A percentile compares a stretch with the other conserved stretches of the same genome.
Evolutionary conservation across 2,329 filamentous ascomycete species (phyloP).

Genomic region (Nectriaceae sp.): DNA sequence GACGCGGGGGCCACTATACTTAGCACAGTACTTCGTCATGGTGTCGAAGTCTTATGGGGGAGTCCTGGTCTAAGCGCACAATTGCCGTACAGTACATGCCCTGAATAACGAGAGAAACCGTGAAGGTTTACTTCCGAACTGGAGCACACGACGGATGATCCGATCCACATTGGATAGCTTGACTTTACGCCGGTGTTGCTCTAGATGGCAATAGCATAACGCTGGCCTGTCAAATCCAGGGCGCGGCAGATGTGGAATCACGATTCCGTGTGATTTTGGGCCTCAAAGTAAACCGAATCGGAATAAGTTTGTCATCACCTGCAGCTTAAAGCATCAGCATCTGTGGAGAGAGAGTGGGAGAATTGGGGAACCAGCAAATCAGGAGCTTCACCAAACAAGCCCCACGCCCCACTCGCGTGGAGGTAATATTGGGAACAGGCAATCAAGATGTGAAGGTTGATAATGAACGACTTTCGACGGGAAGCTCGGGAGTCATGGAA

Average conservation of each 20-base stretch:
- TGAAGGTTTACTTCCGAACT: neutral
- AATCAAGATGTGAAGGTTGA: neutral
- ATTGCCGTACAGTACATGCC: neutral
- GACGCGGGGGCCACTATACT: neutral
- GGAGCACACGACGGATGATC: neutral
- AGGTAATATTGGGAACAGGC: constrained; percentile 13
- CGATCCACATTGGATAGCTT: neutral
- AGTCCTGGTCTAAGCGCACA: neutral
- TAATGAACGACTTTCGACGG: neutral
- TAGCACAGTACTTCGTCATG: constrained; percentile 1
- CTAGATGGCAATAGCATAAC: neutral
- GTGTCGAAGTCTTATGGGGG: neutral
- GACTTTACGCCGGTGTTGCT: neutral
- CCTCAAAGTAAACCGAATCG: constrained; percentile 25
- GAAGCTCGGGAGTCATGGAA: neutral
- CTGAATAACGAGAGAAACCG: neutral
- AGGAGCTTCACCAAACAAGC: constrained; percentile 20
- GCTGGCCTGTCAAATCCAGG: constrained; percentile 12
- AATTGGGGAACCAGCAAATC: constrained; percentile 26
- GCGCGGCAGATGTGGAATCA: constrained; percentile 15
- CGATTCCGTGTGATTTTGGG: constrained; percentile 6
- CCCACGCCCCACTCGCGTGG: constrained; percentile 31
- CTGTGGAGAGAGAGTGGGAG: constrained; percentile 33
- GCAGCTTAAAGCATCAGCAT: constrained; percentile 27
- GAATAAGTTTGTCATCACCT: constrained; percentile 32